Evolutionary conservation across 208 protist species (phyloP).

Genomic region (Acanthamoeba castellanii): DNA sequence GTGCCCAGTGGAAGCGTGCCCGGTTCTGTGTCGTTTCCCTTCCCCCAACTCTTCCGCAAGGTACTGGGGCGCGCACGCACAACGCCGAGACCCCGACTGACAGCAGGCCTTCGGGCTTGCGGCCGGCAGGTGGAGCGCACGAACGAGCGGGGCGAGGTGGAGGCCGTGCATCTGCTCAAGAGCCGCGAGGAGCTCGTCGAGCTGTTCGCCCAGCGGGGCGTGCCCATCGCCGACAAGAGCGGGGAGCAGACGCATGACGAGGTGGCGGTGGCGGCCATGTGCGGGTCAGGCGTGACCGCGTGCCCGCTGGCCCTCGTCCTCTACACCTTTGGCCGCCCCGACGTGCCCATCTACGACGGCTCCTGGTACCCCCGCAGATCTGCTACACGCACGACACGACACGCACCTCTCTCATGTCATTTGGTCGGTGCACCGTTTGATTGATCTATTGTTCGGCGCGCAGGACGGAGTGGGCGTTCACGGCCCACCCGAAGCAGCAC

Average conservation of each 20-base stretch:
- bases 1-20: constrained; percentile 6
- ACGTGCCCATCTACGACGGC: constrained; percentile 22
- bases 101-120: too few species aligned
- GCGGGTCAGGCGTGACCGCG: constrained; percentile 3
- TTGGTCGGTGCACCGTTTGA: too few species aligned
- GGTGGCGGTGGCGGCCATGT: constrained; percentile 9
- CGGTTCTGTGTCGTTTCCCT: background rate
- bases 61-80: background rate
- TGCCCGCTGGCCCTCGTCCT: background rate
- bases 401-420: too few species aligned
- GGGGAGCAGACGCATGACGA: background rate
- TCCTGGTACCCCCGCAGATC: background rate
- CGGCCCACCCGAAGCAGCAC: constrained; percentile 11
- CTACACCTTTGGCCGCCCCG: background rate
- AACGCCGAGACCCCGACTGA: too few species aligned
- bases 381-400: too few species aligned
- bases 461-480: constrained; percentile 5
- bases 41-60: background rate
- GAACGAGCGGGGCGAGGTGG: background rate
- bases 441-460: background rate
- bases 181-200: background rate
- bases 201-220: background rate
- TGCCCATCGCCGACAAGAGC: background rate
- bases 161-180: background rate
- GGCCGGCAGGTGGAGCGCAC: background rate